Conservation (phyloP, 352 stramenopile species). For the Phytopythium delawarense region DNA sequence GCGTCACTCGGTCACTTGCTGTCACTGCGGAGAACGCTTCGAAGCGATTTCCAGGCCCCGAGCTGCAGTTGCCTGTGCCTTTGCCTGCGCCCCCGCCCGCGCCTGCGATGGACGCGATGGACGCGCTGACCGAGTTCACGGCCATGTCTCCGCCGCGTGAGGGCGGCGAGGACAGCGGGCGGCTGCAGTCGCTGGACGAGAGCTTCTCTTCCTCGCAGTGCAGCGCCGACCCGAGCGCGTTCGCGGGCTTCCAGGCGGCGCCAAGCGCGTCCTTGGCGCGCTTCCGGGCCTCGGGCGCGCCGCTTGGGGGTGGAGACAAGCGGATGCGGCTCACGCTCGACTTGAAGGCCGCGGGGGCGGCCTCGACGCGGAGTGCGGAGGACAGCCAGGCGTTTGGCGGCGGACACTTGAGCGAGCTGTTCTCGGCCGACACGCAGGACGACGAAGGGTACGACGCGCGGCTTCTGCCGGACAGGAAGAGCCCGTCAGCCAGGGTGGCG, state of each 20-base stretch:
- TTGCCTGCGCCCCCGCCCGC: too few relatives aligned
- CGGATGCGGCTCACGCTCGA: slow-evolving; percentile 33
- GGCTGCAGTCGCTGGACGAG: slow-evolving; percentile 17
- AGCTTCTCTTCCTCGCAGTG: slow-evolving; percentile 50
- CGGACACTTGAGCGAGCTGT: slow-evolving; percentile 43
- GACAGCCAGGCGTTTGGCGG: slow-evolving; percentile 14
- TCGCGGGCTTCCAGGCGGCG: slow-evolving; percentile 32
- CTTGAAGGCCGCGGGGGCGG: slow-evolving; percentile 12
- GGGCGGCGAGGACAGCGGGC: neutral
- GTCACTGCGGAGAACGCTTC: too few relatives aligned
- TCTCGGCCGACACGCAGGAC: slow-evolving; percentile 51
- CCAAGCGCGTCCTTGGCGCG: slow-evolving; percentile 4
- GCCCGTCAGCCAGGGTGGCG: neutral
- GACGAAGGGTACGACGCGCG: slow-evolving; percentile 15
- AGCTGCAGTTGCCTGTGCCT: too few relatives aligned
- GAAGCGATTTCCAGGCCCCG: too few relatives aligned
- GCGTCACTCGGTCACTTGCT: too few relatives aligned
- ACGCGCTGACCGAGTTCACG: slow-evolving; percentile 24
- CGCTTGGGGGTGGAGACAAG: neutral
- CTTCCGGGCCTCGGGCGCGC: neutral
- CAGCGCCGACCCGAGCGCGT: slow-evolving; percentile 58
- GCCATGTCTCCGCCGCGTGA: slow-evolving; percentile 22
- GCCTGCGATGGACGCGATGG: slow-evolving; percentile 6
- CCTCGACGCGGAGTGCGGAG: slow-evolving; percentile 14
- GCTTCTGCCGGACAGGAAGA: neutral